Base-by-base conservation (phyloP, 805 yeast species). In the Hanseniaspora valbyensis region DNA sequence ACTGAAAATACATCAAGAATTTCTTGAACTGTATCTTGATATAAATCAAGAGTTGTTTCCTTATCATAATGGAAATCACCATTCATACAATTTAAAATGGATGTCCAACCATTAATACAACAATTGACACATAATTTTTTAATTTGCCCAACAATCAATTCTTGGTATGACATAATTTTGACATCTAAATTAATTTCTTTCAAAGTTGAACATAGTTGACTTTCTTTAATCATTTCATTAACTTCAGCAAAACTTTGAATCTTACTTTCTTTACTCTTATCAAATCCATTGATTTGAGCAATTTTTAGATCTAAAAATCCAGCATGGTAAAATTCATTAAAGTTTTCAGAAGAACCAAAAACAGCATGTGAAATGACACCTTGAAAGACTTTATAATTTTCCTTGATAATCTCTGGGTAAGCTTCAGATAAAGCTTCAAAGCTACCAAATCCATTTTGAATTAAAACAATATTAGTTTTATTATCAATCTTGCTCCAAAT, bases 401-500 rank as follows among this genome's bases (percentile, higher is more conserved):
- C 29, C 3, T 18, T 4, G 7, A 29, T 29, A 12, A 89, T 57
- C 7, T 67, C 69, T 2, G 96, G 95, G 3, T 78, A 65, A 21
- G 66, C 60, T 2, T 69, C 66, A 14, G 69, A 66, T 30, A 88
- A 60, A 38, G 72, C 70, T 10, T 83, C 83, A 6, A 76, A 68
- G 21, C 83, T 80, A 9, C 97, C 97, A 70, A 88, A 72, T 1
- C 98, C 98, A 62, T 92, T 92, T 57, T 92, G 97, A 6, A 90
- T 65, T 21, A 92, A 64, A 34, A 90, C 59, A 12, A 89, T 66
- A 53, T 78, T 81, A 2, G 95, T 77, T 2, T 69, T 61, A 2
- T 67, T 59, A 26, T 66, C 63, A 26, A 90, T 70, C 18, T 50
- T 44, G 24, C 28, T 29, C 19, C 77, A 54, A 48, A 78, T 69